A percentile compares a stretch with the other conserved stretches of the same genome.
Evolutionary conservation across 495 filamentous ascomycete genomes (phyloP).

Genomic region (Talaromyces adpressus): DNA sequence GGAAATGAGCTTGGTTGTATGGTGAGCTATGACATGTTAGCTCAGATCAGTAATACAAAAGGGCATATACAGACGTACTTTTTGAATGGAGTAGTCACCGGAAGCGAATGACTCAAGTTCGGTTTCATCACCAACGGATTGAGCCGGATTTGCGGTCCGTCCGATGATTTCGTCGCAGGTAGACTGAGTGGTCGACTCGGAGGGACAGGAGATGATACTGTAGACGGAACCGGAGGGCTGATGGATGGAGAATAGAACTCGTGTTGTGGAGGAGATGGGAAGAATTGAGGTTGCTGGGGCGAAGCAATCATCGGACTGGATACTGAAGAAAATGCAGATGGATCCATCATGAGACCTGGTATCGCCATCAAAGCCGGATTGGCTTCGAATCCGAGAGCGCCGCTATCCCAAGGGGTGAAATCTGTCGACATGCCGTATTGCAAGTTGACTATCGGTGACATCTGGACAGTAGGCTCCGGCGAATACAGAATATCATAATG

Average conservation of each 20-base stretch:
- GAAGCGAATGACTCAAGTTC: slow-evolving; percentile 36
- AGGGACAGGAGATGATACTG: slow-evolving; percentile 12
- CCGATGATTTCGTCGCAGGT: slow-evolving; percentile 29
- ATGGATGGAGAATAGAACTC: slow-evolving; percentile 10
- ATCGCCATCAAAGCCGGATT: slow-evolving; percentile 47
- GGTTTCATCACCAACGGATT: slow-evolving; percentile 44
- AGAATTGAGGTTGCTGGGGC: slow-evolving; percentile 21
- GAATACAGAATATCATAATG: slow-evolving; percentile 96
- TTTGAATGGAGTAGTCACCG: slow-evolving; percentile 38
- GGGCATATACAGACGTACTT: slow-evolving; percentile 25
- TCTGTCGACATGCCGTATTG: slow-evolving; percentile 39
- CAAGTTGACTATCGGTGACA: slow-evolving; percentile 39
- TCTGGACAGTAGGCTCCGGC: slow-evolving; percentile 43
- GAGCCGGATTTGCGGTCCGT: slow-evolving; percentile 37
- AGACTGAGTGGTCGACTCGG: slow-evolving; percentile 32
- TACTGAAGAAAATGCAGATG: slow-evolving; percentile 25
- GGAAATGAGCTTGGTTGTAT: slow-evolving; percentile 78
- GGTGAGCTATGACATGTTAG: slow-evolving; percentile 55
- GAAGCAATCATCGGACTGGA: slow-evolving; percentile 39
- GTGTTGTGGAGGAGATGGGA: slow-evolving; percentile 26
- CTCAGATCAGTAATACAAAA: slow-evolving; percentile 40
- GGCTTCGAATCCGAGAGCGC: slow-evolving; percentile 41
- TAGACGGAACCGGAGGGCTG: slow-evolving; percentile 3
- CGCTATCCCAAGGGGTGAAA: slow-evolving; percentile 34
- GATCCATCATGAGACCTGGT: slow-evolving; percentile 38